Base-by-base conservation (phyloP, 495 filamentous ascomycete genomes). In the Aspergillus mulundensis region DNA sequence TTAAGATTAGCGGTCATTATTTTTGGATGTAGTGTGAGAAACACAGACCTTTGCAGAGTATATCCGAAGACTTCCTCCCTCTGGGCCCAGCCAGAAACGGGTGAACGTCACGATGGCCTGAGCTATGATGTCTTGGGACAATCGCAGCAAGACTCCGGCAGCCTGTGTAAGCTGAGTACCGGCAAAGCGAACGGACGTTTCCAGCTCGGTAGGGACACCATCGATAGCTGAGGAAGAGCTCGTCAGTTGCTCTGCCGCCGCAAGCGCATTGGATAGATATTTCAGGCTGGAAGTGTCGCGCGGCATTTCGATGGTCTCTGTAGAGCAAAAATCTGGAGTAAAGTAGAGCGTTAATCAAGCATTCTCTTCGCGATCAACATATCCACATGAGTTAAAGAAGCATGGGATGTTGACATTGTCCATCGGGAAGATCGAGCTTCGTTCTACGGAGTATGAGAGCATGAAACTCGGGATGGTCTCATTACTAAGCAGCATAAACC, bases 41-140 rank as follows among this genome's bases (percentile, higher is more conserved):
- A 15, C 10, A 40, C 52, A 30, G 58, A 86, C 84, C 73, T 81
- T 80, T 19, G 75, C 76, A 7, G 77, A 76, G 65, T 82, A 76
- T 20, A 84, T 77, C 1, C 71, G 69, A 36, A 87, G 68, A 62
- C 85, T 87, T 3, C 83, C 84, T 11, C 83, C 84, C 44, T 87
- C 84, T 1, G 80, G 63, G 1, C 84, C 84, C 5, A 91, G 72
- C 84, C 89, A 97, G 75, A 92, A 96, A 5, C 94, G 80, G n/a
- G 85, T 87, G 25, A 95, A 83, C 0, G 94, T 73, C n/a, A 98
- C 83, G 62, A 91, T 87, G 2, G 94, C 90, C 62, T 91, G 90
- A 14, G 91, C 87, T 24, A 95, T 90, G 45, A 91, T 82, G 53
- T 93, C 90, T 64, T 97, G 95, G 1, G 93, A 88, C 46, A 97